Evolutionary conservation across 108 stramenopile genomes (phyloP), one percentile per base, ranked within the genome.

Genomic region (Parietichytrium sp.): DNA sequence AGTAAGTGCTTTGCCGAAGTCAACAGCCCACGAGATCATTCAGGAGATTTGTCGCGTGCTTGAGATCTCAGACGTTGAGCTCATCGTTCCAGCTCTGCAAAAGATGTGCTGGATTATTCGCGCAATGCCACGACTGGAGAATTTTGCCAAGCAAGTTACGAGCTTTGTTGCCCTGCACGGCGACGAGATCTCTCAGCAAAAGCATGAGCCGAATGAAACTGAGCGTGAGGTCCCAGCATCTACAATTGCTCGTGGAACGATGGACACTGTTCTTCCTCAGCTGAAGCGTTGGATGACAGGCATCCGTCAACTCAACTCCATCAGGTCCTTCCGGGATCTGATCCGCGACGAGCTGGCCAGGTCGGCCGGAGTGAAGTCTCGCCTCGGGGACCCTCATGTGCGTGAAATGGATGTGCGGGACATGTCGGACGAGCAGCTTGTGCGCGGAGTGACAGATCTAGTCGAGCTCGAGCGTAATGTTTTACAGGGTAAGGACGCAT

Each of bases 91-190:
- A 13, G 80, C 80, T 23, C 36, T 84, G 12, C 49, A 45, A 42
- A 81, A 81, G 36, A 61, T 84, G 84, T 31, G 50, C 82, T 54
- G 72, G 82, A 82, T 78, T 18, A 72, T 85, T 47, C 78, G 54
- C 27, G 47, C 72, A 38, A 79, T 85, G 38, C 84, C 84, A 10
- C 61, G 77, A 12, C 52, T 85, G 23, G 84, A 85, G 54, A 25
- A 16, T 25, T 85, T 85, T 82, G 54, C 81, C 52, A 85, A 78
- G 45, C 52, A 82, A 30, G 79, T 85, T 10, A 82, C 81, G 25
- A 29, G 36, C 6, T 82, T 83, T 47, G 81, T 85, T 4, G 53
- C 82, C 29, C 47, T 51, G 10, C 72, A 82, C 33, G 72, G 52
- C 33, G 48, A 48, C 23, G 79, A 79, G 10, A 48, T 79, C 77